Evolutionary conservation across 805 yeast species (phyloP), one percentile per base, ranked within the genome.

Genomic region (Candida succiphila): DNA sequence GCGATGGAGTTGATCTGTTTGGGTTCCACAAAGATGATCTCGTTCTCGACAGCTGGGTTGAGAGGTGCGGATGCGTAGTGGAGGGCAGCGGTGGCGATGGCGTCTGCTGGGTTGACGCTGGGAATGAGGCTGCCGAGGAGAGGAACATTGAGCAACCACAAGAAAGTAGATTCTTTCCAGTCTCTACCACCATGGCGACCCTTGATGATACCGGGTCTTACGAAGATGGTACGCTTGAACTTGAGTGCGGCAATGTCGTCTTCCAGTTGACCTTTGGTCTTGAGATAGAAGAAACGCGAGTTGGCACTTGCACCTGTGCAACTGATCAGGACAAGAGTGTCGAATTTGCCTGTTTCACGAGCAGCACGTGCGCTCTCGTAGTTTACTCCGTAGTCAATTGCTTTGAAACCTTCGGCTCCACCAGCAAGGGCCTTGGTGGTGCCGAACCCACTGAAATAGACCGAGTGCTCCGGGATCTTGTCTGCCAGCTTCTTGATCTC

Each of bases 381-480:
- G 48, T 84, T 85, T 45, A 79, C 61, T 36, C 82, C 94, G 43
- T 77, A 72, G 48, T 87, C 96, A 43, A 87, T 75, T 44, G 67
- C 64, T 43, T 68, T 65, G 56, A 83, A 92, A 18, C 73, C 69
- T 17, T 71, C 83, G n/a, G 75, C 58, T 1, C 81, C 66, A 14
- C 95, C 94, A 4, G 86, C 95, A 21, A 58, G 65, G 2, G 69
- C 78, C 33, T 70, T 67, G 1, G 94, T 84, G 6, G 95, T 81
- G 6, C 88, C 95, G 42, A 87, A 68, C 0, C 78, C 75, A 2
- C 84, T 72, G 42, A 81, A 71, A 35, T 78, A 61, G 4, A 61
- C 58, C 20, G 68, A 63, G 9, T 64, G 47, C 4, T 42, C 45
- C 17, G 54, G 54, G 21, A 57, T 50, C 22, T 58, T 50, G 14